Evolutionary conservation across 2,329 filamentous ascomycete genomes (phyloP).

Genomic region (Nemania sp.): DNA sequence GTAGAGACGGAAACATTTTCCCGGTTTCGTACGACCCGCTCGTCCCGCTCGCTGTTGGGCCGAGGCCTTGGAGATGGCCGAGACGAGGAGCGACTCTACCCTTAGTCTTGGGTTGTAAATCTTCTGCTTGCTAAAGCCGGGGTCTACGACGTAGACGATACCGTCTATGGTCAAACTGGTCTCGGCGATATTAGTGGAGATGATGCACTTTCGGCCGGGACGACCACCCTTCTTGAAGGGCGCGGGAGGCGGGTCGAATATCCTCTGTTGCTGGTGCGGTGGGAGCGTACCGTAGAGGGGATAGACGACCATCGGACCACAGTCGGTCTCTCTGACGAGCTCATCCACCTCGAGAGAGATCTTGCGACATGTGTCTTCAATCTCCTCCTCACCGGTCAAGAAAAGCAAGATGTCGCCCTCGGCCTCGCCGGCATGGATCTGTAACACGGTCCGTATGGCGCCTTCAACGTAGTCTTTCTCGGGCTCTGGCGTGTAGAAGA

Average conservation of each 20-base stretch:
- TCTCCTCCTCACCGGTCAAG: constrained; percentile 97
- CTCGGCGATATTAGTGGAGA: constrained; percentile 97
- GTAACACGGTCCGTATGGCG: constrained; percentile 88
- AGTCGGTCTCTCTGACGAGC: constrained; percentile 86
- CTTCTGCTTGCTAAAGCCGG: constrained; percentile 98
- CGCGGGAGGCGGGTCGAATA: constrained; percentile 86
- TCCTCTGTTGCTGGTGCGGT: constrained; percentile 89
- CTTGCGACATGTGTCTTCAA: constrained; percentile 93
- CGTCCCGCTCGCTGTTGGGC: constrained; percentile 97
- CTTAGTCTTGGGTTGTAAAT: constrained; percentile 97
- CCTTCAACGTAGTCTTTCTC: constrained; percentile 97
- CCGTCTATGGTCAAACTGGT: constrained; percentile 97
- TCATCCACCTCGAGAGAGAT: constrained; percentile 90
- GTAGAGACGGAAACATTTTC: constrained; percentile 97
- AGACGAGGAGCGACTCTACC: constrained; percentile 96
- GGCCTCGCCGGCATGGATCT: constrained; percentile 91
- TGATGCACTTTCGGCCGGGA: constrained; percentile 90
- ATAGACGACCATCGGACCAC: constrained; percentile 87
- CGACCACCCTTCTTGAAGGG: constrained; percentile 74
- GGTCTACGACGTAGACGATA: constrained; percentile 99
- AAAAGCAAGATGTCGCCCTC: constrained; percentile 95
- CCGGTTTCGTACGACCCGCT: constrained; percentile 96
- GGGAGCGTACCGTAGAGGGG: constrained; percentile 93
- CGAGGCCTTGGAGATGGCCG: constrained; percentile 95
- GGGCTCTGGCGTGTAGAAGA: constrained; percentile 96